Conservation (phyloP, 176 grass and related monocot genomes). For the Oryza glumipatula region DNA sequence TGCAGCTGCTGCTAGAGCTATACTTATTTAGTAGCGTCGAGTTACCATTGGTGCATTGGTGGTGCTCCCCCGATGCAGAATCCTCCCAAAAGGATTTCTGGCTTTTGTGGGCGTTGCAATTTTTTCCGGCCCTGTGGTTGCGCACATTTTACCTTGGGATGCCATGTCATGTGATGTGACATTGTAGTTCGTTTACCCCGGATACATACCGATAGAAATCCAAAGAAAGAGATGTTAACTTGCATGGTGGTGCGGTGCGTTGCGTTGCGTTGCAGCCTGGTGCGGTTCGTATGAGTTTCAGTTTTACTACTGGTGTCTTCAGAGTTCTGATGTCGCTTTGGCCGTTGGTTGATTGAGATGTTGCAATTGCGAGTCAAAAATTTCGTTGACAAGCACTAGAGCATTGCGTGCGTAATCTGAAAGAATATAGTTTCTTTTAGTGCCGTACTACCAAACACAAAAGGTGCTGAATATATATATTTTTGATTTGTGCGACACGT, state of each 20-base stretch:
- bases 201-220: background rate
- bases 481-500: background rate
- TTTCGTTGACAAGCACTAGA: background rate
- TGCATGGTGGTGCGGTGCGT: background rate
- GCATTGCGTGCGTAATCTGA: background rate
- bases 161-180: background rate
- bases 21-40: background rate
- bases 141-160: background rate
- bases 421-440: background rate
- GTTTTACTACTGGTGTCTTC: background rate
- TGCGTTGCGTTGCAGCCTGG: background rate
- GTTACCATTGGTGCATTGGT: background rate
- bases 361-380: background rate
- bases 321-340: background rate
- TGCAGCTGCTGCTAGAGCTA: slow-evolving; percentile 22
- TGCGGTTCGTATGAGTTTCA: background rate
- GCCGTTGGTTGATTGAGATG: background rate
- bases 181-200: background rate
- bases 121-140: background rate
- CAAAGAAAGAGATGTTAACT: background rate
- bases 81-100: background rate
- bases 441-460: background rate
- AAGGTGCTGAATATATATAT: background rate
- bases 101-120: background rate
- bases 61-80: slow-evolving; percentile 8